Evolutionary conservation across 2,329 filamentous ascomycete species (phyloP).

Genomic region (Xylaria sp.): DNA sequence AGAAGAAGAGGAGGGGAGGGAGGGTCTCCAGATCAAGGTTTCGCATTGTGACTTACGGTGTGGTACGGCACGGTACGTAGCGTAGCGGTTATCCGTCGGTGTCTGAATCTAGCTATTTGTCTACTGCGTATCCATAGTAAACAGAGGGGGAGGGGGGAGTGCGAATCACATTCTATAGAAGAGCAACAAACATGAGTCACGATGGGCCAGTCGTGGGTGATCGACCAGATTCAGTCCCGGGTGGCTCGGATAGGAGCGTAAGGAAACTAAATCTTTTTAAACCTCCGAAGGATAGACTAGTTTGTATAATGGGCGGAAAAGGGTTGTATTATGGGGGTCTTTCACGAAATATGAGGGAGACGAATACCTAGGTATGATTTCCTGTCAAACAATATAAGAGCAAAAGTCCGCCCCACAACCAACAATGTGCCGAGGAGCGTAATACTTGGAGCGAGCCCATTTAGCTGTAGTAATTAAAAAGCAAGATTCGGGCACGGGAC

Average conservation of each 20-base stretch:
- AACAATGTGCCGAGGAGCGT: not conserved
- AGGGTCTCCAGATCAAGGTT: slow-evolving; percentile 22
- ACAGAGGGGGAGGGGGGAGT: not conserved
- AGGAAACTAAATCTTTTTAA: not conserved
- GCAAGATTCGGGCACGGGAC: not conserved
- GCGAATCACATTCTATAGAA: slow-evolving; percentile 29
- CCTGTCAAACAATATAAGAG: not conserved
- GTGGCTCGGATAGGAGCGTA: not conserved
- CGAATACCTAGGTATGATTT: no score
- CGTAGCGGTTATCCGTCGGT: slow-evolving; percentile 43
- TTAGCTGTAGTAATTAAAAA: not conserved
- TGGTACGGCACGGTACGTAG: slow-evolving; percentile 45
- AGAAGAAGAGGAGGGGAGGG: not conserved
- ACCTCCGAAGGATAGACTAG: not conserved
- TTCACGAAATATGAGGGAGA: not conserved
- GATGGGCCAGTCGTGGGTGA: not conserved
- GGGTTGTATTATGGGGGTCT: not conserved
- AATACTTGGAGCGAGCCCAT: not conserved
- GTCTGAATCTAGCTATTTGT: slow-evolving; percentile 16
- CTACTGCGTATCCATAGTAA: slow-evolving; percentile 32
- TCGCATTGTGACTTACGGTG: slow-evolving; percentile 19
- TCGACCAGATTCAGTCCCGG: not conserved
- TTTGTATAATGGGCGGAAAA: not conserved
- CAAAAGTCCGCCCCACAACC: not conserved
- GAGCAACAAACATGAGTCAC: slow-evolving; percentile 35